Evolutionary conservation across 495 filamentous ascomycete species (phyloP).

Genomic region (Hyaloscypha finlandica): DNA sequence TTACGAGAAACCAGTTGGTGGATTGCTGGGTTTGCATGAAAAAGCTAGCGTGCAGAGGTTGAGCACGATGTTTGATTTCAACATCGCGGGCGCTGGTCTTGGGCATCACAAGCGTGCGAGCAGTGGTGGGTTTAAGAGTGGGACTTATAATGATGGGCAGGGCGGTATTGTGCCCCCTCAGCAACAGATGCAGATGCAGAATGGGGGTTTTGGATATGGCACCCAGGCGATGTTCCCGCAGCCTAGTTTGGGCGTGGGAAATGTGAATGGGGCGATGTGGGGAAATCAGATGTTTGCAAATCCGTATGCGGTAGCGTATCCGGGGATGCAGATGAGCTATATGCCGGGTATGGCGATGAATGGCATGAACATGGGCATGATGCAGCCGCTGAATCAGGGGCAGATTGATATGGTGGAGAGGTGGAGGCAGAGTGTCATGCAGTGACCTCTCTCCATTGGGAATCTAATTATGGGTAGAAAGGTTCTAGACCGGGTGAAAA

Average conservation of each 20-base stretch:
- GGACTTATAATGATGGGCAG: constrained; percentile 52
- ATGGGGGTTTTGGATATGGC: background rate
- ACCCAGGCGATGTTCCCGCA: constrained; percentile 27
- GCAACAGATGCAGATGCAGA: background rate
- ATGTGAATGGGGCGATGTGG: constrained; percentile 9
- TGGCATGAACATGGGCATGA: constrained; percentile 28
- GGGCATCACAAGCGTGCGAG: constrained; percentile 31
- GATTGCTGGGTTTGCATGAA: constrained; percentile 39
- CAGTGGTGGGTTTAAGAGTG: constrained; percentile 50
- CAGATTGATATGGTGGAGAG: constrained; percentile 83
- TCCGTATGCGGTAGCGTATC: constrained; percentile 31
- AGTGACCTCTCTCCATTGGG: constrained; percentile 32
- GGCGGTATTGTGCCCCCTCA: constrained; percentile 37
- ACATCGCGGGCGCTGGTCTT: background rate
- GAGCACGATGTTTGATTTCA: constrained; percentile 36
- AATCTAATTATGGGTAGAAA: background rate
- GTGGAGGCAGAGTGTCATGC: constrained; percentile 83
- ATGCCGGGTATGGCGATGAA: constrained; percentile 36
- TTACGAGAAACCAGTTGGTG: constrained; percentile 36
- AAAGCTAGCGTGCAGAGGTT: constrained; percentile 20
- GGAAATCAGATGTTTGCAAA: constrained; percentile 22
- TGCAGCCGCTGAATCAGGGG: constrained; percentile 50
- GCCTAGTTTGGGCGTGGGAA: constrained; percentile 24
- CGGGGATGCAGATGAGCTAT: constrained; percentile 34
- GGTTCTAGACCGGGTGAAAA: background rate